Evolutionary conservation across 129 eudicot genomes (phyloP).

Genomic region (Chrysanthemum seticuspe): DNA sequence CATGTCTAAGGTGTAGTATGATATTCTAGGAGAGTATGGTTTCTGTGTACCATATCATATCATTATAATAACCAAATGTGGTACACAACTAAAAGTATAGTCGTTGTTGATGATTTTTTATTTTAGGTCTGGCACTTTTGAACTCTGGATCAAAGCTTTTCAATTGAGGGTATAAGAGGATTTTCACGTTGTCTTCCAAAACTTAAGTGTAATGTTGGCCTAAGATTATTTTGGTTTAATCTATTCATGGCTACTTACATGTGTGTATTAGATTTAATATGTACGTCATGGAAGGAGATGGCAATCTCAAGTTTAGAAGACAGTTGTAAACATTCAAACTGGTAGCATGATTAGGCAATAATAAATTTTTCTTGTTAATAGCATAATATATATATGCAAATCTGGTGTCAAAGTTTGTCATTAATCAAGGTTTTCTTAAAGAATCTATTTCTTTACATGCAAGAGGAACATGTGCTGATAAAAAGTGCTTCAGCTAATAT

Average conservation of each 20-base stretch:
- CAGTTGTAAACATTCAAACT: background rate
- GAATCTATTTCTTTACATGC: background rate
- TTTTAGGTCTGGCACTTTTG: background rate
- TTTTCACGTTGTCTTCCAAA: too few species aligned
- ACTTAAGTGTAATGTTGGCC: background rate
- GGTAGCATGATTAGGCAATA: background rate
- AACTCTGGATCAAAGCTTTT: too few species aligned
- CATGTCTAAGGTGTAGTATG: background rate
- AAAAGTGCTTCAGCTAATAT: too few species aligned
- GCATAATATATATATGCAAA: background rate
- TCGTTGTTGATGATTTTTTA: background rate
- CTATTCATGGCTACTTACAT: too few species aligned
- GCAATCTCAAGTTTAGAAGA: too few species aligned
- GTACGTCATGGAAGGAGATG: too few species aligned
- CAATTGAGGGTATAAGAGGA: too few species aligned
- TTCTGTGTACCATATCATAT: background rate
- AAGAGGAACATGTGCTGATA: too few species aligned
- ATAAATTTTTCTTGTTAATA: background rate
- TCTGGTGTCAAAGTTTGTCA: background rate
- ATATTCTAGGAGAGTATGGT: background rate
- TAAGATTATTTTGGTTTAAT: too few species aligned
- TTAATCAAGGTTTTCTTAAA: background rate
- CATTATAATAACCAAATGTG: background rate
- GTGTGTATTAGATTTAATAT: too few species aligned
- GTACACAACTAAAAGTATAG: background rate